These are phyloP conservation scores for Pseudogymnoascus sp. DNA, from an alignment of 2,329 filamentous ascomycete species.

Conservation along the genomic window DNA sequence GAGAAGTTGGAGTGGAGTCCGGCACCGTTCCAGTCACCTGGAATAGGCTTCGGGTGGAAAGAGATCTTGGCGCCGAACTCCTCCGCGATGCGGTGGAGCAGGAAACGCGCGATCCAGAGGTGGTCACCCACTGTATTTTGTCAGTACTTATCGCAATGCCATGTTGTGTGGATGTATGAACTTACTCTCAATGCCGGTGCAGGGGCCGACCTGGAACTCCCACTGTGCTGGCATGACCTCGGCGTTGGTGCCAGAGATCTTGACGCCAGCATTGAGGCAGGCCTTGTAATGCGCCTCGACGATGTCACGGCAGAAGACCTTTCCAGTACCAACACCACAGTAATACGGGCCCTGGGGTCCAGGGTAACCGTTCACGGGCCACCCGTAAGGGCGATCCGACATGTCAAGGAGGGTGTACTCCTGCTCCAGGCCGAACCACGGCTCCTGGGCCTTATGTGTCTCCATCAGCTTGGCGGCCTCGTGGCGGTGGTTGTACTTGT, in stretches of 20 bases:
- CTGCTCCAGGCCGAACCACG: slow-evolving; percentile 98
- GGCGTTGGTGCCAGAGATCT: slow-evolving; percentile 97
- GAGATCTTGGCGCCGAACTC: slow-evolving; percentile 96
- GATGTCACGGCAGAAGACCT: slow-evolving; percentile 96
- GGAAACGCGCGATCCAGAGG: slow-evolving; percentile 87
- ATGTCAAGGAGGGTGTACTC: slow-evolving; percentile 91
- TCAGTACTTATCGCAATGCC: slow-evolving; percentile 20
- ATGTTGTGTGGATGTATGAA: slow-evolving; percentile 19
- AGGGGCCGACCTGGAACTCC: slow-evolving; percentile 96
- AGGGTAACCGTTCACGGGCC: slow-evolving; percentile 73
- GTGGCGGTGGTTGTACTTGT: slow-evolving; percentile 97
- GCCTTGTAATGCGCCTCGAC: slow-evolving; percentile 92
- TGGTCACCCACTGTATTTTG: slow-evolving; percentile 71
- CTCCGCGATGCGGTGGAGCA: slow-evolving; percentile 85
- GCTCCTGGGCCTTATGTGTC: slow-evolving; percentile 69
- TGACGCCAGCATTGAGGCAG: slow-evolving; percentile 74
- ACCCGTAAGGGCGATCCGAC: slow-evolving; percentile 84
- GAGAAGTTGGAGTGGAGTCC: slow-evolving; percentile 93
- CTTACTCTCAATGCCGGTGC: slow-evolving; percentile 73
- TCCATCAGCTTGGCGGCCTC: slow-evolving; percentile 88
- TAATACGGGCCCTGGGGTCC: slow-evolving; percentile 87
- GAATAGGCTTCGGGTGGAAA: slow-evolving; percentile 90
- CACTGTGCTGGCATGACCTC: slow-evolving; percentile 98
- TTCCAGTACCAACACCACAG: slow-evolving; percentile 95
- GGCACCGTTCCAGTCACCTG: slow-evolving; percentile 94